Base-by-base conservation (phyloP, 2,329 filamentous ascomycete genomes). In the Aureobasidium lini region DNA sequence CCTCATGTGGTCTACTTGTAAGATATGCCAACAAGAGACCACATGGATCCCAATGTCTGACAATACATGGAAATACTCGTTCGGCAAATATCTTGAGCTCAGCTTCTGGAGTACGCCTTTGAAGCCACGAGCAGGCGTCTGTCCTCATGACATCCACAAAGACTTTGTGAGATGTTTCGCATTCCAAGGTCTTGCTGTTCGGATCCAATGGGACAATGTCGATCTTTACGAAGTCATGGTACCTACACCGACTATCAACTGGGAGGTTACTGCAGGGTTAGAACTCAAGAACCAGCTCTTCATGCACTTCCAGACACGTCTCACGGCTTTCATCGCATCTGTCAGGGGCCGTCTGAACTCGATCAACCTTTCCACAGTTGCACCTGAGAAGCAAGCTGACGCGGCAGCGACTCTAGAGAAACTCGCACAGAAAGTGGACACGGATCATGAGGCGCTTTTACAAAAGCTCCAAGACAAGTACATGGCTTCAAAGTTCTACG, bases 1-100 rank as follows among this genome's bases (percentile, higher is more conserved):
- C 59, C 83, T 92, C 60, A 96, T 99, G 90, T 99, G 95, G 95
- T 97, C 90, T 65, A 90, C 88, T 66, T 99, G 94, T 77, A 94
- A 95, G 67, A 81, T 89, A 32, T 99, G 95, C 72, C 87, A 89
- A 56, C 90, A 90, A 65, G 92, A 97, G 70, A 95, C 93, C 0
- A 89, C 90, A 40, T 86, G 92, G 49, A 88, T 89, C 65, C 86
- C 87, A 34, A 96, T 99, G 90, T 96, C 93, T 0, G 86, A 91
- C 60, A 91, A 85, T 67, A 95, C 92, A 0, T 99, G 91, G 89
- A 96, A 95, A 71, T 99, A 99, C 71, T 99, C 94, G 0, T 95
- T 99, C 68, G 94, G 90, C 10, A 99, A 99, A 73, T 99, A 97
- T 68, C 79, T 99, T n/a, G 94, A 99, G 73, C 79, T 99, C 16